Evolutionary conservation across 2,329 filamentous ascomycete genomes (phyloP), one percentile per base, ranked within the genome.

Genomic region (Penicillium capsulatum): DNA sequence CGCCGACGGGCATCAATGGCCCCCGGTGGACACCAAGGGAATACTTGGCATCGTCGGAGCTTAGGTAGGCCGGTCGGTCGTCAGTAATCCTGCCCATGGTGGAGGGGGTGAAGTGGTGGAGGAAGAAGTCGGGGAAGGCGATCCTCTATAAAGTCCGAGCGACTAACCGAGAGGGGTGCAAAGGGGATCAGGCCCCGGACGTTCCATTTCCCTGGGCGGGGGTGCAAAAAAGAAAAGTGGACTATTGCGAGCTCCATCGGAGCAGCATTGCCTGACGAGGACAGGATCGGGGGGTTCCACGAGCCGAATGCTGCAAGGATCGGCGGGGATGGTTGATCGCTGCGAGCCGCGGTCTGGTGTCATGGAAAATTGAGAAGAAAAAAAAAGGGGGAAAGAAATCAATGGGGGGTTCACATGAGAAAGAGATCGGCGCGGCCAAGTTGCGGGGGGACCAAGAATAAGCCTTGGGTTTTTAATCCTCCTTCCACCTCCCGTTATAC

Each of bases 1-100:
- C 19, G 22, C 47, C 40, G 2, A 35, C 35, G 15, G 52, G 28
- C 16, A 50, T 22, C 20, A 60, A 42, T 13, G 60, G 59, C 11
- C 60, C 60, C 13, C 60, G 56, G 47, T 60, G 51, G 19, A 49
- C 37, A 32, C 60, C 60, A 19, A 63, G 43, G 7, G 54, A 57
- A 30, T 59, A 58, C 37, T 57, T 62, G 34, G 58, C 59, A 28
- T 51, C 49, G 27, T 59, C 47, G 36, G 53, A 50, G 42, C 32
- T 48, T 43, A 56, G 41, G 45, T 56, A 54, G 32, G 53, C 43
- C 7, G 54, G 50, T 22, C 55, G 56, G 45, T 57, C 55, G 32
- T 50, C 54, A 35, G 34, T 36, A 19, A 37, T 48, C 33, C 47
- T 51, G 40, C 37, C 51, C 53, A 61, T 59, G 26, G 36, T 53